Percentiles rank a stretch among this genome's conserved stretches.
phyloP scores from a whole-genome alignment of 768 basidiomycete species.

The Polyporus arcularius region DNA sequence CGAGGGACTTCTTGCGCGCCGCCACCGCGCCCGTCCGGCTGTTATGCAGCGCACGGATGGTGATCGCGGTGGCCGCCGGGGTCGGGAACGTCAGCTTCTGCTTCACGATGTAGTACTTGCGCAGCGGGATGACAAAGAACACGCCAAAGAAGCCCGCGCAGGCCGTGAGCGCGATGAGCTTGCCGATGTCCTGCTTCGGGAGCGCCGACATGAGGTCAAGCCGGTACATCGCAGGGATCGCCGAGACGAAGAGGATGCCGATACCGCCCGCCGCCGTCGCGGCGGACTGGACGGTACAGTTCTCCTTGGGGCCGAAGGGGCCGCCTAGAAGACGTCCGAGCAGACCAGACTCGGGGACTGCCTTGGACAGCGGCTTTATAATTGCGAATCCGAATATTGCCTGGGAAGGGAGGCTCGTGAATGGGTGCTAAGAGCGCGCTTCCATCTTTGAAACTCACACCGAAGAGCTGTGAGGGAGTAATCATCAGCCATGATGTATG shows the following conservation, averaged over 20 bases:
- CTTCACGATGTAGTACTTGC: constrained; percentile 62
- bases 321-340: constrained; percentile 51
- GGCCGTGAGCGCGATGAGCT: constrained; percentile 54
- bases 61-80: constrained; percentile 65
- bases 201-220: constrained; percentile 46
- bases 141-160: constrained; percentile 62
- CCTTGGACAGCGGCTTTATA: constrained; percentile 54
- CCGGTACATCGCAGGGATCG: constrained; percentile 62
- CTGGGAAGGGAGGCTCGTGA: constrained; percentile 17
- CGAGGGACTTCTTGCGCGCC: constrained; percentile 58
- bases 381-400: constrained; percentile 64
- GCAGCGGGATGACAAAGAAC: constrained; percentile 66
- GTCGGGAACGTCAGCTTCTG: constrained; percentile 67
- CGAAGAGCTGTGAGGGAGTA: constrained; percentile 41
- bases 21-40: constrained; percentile 48
- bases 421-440: neutral
- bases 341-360: constrained; percentile 47
- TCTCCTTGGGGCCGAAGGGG: constrained; percentile 65
- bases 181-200: constrained; percentile 55
- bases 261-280: constrained; percentile 60
- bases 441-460: constrained; percentile 34
- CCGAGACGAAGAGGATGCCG: constrained; percentile 60
- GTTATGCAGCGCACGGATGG: constrained; percentile 61
- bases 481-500: neutral
- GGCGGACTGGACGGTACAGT: constrained; percentile 62